phyloP scores from a whole-genome alignment of 2,329 filamentous ascomycete species.

The Pyrenophora seminiperda region DNA sequence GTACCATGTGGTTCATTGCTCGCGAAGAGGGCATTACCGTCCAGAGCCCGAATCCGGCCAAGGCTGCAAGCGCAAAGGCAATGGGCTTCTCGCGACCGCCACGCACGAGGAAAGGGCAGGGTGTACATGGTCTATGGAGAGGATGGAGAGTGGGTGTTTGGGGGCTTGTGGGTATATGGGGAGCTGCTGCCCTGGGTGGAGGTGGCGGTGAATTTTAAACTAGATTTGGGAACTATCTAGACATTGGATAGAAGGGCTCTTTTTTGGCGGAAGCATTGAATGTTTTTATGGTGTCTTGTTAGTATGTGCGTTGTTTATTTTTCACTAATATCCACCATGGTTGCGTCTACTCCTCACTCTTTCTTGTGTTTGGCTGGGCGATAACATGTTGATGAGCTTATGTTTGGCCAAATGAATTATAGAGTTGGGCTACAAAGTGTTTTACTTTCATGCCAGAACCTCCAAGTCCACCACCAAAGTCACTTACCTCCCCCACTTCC shows the following conservation, averaged over 20 bases:
- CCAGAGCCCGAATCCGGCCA: slow-evolving; percentile 29
- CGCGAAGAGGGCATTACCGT: slow-evolving; percentile 73
- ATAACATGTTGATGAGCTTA: neutral
- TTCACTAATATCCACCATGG: neutral
- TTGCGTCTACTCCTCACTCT: slow-evolving; percentile 6
- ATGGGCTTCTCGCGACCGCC: slow-evolving; percentile 42
- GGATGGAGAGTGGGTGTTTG: slow-evolving; percentile 81
- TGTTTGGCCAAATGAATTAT: too few species aligned
- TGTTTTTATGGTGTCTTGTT: neutral
- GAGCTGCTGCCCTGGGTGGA: slow-evolving; percentile 63
- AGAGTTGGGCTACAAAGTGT: too few species aligned
- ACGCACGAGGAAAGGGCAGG: slow-evolving; percentile 66
- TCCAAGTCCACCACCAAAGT: too few species aligned
- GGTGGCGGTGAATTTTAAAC: slow-evolving; percentile 47
- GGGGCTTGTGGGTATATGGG: slow-evolving; percentile 76
- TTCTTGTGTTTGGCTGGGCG: neutral
- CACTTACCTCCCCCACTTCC: too few species aligned
- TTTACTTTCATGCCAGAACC: too few species aligned
- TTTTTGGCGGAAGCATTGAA: too few species aligned
- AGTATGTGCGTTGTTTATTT: too few species aligned
- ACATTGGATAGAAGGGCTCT: too few species aligned
- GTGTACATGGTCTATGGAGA: slow-evolving; percentile 69
- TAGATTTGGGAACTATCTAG: too few species aligned
- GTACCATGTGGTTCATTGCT: slow-evolving; percentile 87
- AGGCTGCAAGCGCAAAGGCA: slow-evolving; percentile 32